Conservation (phyloP, 257 asterid species). For the Vinca minor region DNA sequence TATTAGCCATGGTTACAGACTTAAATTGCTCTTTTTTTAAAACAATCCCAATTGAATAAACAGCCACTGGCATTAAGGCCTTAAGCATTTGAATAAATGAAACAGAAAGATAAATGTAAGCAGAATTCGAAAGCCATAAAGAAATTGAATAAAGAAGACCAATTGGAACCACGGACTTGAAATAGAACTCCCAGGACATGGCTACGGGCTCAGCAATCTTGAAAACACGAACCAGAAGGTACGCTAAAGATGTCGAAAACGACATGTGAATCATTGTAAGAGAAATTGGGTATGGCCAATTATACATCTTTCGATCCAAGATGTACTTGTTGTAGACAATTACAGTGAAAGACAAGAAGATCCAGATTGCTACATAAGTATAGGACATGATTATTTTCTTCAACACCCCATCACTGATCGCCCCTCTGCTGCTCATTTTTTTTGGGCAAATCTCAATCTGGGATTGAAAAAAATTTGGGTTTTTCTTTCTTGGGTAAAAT, state of each 20-base stretch:
- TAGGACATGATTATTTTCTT: slow-evolving; percentile 22
- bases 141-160: slow-evolving; percentile 5
- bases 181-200: slow-evolving; percentile 14
- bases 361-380: slow-evolving; percentile 24
- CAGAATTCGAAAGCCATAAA: slow-evolving; percentile 7
- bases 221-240: slow-evolving; percentile 17
- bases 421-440: slow-evolving; percentile 19
- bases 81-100: slow-evolving; percentile 12
- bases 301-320: slow-evolving; percentile 21
- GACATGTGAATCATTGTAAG: slow-evolving; percentile 26
- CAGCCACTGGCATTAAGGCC: slow-evolving; percentile 15
- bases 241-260: slow-evolving; percentile 19
- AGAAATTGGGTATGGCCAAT: slow-evolving; percentile 23
- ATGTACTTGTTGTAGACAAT: slow-evolving; percentile 28
- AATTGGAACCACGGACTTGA: slow-evolving; percentile 15
- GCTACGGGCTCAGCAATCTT: slow-evolving; percentile 16
- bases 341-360: slow-evolving; percentile 25
- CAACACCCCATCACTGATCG: slow-evolving; percentile 16
- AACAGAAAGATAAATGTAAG: slow-evolving; percentile 11
- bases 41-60: slow-evolving; percentile 6
- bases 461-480: neutral
- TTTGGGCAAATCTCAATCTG: neutral
- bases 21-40: neutral
- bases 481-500: neutral
- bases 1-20: slow-evolving; percentile 3